Evolutionary conservation across 768 basidiomycete genomes (phyloP), one percentile per base, ranked within the genome.

Genomic region (Agaricus bisporus): DNA sequence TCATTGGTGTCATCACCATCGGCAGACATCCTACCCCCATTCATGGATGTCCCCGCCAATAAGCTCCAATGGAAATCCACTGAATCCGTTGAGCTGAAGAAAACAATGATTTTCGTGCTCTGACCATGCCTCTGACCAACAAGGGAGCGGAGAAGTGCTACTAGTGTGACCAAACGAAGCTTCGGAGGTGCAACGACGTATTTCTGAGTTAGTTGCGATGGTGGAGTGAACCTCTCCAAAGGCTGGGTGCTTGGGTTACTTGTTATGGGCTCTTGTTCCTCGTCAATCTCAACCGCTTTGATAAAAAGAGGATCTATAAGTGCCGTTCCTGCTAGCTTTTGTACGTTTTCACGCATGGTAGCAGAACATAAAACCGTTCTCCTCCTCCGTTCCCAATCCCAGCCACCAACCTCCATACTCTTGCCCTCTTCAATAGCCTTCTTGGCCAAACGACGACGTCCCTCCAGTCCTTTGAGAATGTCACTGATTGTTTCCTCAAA

Each of bases 41-140:
- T 81, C 88, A 95, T 94, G 5, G 69, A 62, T 17, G 90, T 73
- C 4, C 83, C 80, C 0, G 85, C 87, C 1, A 98, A 69, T 18
- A 98, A 72, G 47, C 78, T 81, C 91, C 92, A 98, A 64, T 95
- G 93, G 63, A 92, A 98, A 66, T 99, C 95, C 15, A 99, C 97
- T 2, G 97, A 95, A 68, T 98, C 95, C 5, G 94, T 98, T 62
- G 93, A 98, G 60, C 90, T 95, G 56, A 99, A 72, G 70, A 99
- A 99, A 5, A 99, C 92, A 44, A 99, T 92, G 51, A 97, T 81
- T 68, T 90, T 92, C 39, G 76, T 76, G 10, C 80, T 79, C 39
- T 73, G 73, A 28, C 68, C 68, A 59, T 73, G 75, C 20, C 79
- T 73, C 66, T 85, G 80, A 5, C 85, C 73, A 26, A 94, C 73